phyloP scores from a whole-genome alignment of 495 filamentous ascomycete genomes.

The Tuber melanosporum region DNA sequence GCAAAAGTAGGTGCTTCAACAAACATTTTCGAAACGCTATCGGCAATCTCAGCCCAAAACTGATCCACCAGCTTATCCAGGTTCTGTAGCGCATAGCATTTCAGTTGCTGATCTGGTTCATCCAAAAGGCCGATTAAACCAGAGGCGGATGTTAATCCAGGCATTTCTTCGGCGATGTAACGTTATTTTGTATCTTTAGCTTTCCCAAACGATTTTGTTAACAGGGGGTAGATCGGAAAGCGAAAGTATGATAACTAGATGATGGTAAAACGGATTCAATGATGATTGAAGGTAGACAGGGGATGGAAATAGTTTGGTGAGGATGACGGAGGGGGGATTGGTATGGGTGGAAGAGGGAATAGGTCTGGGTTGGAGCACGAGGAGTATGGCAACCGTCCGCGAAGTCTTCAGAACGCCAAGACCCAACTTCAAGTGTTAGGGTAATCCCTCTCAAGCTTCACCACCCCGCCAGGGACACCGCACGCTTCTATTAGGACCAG shows the following conservation, averaged over 20 bases:
- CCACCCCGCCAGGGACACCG: neutral
- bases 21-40: constrained; percentile 85
- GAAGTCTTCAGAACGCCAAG: constrained; percentile 34
- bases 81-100: constrained; percentile 85
- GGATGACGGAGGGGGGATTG: constrained; percentile 23
- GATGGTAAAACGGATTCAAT: constrained; percentile 12
- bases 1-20: constrained; percentile 41
- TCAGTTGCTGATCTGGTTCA: constrained; percentile 86
- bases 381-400: constrained; percentile 11
- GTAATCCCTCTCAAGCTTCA: neutral
- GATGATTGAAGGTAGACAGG: constrained; percentile 31
- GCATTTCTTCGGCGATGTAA: constrained; percentile 53
- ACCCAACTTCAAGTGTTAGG: neutral
- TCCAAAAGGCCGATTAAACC: constrained; percentile 93
- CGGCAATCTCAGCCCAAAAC: constrained; percentile 94
- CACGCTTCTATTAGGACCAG: neutral
- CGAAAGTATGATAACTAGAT: constrained; percentile 25
- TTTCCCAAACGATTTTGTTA: constrained; percentile 17
- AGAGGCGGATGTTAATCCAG: constrained; percentile 85
- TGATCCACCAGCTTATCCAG: constrained; percentile 93
- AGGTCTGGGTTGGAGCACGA: constrained; percentile 16
- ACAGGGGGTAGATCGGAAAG: constrained; percentile 8
- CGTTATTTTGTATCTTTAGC: constrained; percentile 29
- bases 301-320: constrained; percentile 29
- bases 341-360: constrained; percentile 17